Conservation (phyloP, 371 early-diverging fungal genomes). For the Syncephalastrum racemosum region DNA sequence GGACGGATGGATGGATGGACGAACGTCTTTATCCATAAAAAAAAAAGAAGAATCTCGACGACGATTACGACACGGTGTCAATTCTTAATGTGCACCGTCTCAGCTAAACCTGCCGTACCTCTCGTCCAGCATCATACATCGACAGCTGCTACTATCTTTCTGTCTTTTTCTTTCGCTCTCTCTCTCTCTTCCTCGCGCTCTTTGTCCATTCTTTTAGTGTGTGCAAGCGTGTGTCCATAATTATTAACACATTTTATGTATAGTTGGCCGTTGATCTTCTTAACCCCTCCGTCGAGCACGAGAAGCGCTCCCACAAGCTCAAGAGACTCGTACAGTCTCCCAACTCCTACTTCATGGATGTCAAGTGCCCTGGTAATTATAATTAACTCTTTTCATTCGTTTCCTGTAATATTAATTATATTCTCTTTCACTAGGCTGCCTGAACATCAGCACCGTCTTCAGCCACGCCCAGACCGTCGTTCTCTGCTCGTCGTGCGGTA, state of each 20-base stretch:
- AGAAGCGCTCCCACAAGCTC: conserved; percentile 96
- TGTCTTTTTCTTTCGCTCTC: background rate
- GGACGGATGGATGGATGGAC: conserved; percentile 15
- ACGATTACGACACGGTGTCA: conserved; percentile 1
- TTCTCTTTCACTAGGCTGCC: conserved; percentile 68
- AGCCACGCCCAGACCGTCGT: conserved; percentile 98
- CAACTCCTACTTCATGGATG: conserved; percentile 99
- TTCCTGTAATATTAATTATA: background rate
- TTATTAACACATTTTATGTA: conserved; percentile 7
- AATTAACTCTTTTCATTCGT: background rate
- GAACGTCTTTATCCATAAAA: background rate
- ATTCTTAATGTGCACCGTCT: background rate
- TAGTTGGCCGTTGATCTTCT: conserved; percentile 98
- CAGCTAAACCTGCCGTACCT: background rate
- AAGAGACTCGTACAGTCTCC: conserved; percentile 98
- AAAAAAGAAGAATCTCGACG: conserved; percentile 1
- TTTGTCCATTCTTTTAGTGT: conserved; percentile 6
- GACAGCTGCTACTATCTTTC: background rate
- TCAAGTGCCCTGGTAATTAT: conserved; percentile 91
- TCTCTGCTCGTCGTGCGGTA: conserved; percentile 90
- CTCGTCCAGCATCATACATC: background rate
- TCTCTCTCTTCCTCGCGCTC: conserved; percentile 1
- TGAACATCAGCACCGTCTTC: conserved; percentile 95
- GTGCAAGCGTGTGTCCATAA: too few species aligned
- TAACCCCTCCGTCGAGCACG: conserved; percentile 94